phyloP scores from a whole-genome alignment of 768 basidiomycete species.

The Termitomyces sp. region DNA sequence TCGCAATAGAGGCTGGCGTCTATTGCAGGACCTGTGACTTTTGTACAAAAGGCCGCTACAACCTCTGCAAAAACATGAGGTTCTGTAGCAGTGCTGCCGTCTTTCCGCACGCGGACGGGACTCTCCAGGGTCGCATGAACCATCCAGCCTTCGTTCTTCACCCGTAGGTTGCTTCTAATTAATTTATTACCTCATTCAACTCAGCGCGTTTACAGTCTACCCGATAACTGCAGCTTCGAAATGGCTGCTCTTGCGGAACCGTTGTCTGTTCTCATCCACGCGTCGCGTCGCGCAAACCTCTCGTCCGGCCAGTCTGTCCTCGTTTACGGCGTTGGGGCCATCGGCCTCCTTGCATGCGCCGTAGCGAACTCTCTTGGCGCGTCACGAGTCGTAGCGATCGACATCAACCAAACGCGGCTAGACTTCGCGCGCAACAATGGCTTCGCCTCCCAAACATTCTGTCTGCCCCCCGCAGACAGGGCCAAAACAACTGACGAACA shows the following conservation, averaged over 20 bases:
- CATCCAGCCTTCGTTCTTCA: constrained; percentile 85
- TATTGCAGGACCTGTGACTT: constrained; percentile 73
- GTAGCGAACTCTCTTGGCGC: constrained; percentile 73
- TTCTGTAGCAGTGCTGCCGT: constrained; percentile 90
- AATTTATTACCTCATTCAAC: constrained; percentile 1
- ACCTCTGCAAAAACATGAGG: constrained; percentile 86
- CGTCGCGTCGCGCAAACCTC: constrained; percentile 39
- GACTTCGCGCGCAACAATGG: constrained; percentile 72
- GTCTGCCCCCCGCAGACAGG: constrained; percentile 46
- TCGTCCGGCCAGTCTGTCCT: constrained; percentile 64
- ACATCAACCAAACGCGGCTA: constrained; percentile 81
- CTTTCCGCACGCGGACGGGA: constrained; percentile 91
- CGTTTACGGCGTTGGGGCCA: constrained; percentile 89
- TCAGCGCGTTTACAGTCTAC: constrained; percentile 43
- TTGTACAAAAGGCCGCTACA: constrained; percentile 79
- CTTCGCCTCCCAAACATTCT: constrained; percentile 71
- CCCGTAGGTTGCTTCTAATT: constrained; percentile 52
- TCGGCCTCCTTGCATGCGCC: constrained; percentile 85
- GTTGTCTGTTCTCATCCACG: constrained; percentile 82
- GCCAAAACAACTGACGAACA: constrained; percentile 52
- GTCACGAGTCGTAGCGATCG: constrained; percentile 65
- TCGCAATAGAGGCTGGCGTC: constrained; percentile 92
- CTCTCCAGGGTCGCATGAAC: constrained; percentile 82
- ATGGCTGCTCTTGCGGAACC: constrained; percentile 90
- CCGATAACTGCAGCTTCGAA: constrained; percentile 70